Base-by-base conservation (phyloP, 164 flowering plant species). In the Berberis thunbergii region DNA sequence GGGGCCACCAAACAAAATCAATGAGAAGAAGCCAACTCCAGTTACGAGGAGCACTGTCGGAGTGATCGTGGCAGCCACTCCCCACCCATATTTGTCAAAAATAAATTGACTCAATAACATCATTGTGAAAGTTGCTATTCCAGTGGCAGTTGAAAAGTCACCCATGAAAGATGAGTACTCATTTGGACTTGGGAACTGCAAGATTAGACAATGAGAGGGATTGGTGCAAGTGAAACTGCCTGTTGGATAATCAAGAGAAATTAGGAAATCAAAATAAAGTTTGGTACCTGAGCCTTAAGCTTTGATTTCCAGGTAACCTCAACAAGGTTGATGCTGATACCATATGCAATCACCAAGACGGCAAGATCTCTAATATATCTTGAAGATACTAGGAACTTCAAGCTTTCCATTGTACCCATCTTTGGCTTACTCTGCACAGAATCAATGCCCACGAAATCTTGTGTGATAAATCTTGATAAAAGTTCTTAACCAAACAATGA, bases 111-210 rank as follows among this genome's bases (percentile, higher is more conserved):
- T 89, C 11, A 91, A 71, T 26, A 94, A 77, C 99, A 94, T 94
- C 99, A 94, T 94, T 4, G 84, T 74, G 83, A 94, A 94, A 62
- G 99, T 94, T 54, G 89, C 87, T 44, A 94, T 81, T 54, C 99
- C 97, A 57, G 99, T 94, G 53, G 88, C 87, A 61, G 96, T 86
- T 49, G 99, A 94, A 80, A 94, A 94, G 75, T 94, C 99, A 54
- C 99, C 99, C 99, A 94, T 94, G 74, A 94, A 94, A 43, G 99
- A 71, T 3, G 99, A 94, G 77, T 94, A 94, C 66, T 87, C 99
- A 63, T 94, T 94, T 12, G 97, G 99, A 73, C 97, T 91, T 3
- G 99, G 99, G 63, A 91, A 94, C 99, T 94, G 80, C 72, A 79
- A 38, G 49, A 40, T 54, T 46, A 52, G 64, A 43, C 57, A 63